Evolutionary conservation across 2,329 filamentous ascomycete species (phyloP).

Genomic region (Monosporascus cannonballus): DNA sequence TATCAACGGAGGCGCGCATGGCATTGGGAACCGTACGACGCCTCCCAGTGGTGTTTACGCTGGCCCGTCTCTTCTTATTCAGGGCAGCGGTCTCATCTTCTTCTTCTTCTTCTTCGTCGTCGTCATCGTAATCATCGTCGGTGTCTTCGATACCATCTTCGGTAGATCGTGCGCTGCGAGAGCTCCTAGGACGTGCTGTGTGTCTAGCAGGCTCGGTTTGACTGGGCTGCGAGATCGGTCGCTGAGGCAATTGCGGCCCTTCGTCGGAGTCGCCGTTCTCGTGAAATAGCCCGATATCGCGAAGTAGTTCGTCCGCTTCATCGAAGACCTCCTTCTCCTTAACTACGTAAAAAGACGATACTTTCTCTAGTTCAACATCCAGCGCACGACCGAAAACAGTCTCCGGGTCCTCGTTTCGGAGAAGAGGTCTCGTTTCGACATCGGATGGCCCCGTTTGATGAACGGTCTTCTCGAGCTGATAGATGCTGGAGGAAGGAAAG

Average conservation of each 20-base stretch:
- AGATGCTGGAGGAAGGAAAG: constrained; percentile 59
- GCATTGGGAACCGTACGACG: constrained; percentile 31
- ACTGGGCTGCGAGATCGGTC: constrained; percentile 12
- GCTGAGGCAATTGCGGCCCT: constrained; percentile 26
- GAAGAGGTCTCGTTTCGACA: constrained; percentile 77
- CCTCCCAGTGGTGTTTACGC: constrained; percentile 29
- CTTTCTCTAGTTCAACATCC: constrained; percentile 88
- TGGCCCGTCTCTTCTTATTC: constrained; percentile 36
- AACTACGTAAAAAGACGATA: constrained; percentile 79
- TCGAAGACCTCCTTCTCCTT: constrained; percentile 85
- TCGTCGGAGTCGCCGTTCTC: constrained; percentile 45
- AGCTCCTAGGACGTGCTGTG: constrained; percentile 24
- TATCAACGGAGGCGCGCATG: constrained; percentile 41
- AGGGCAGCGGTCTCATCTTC: constrained; percentile 49
- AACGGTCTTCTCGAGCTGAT: constrained; percentile 82
- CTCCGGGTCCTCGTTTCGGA: constrained; percentile 70
- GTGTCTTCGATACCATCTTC: constrained; percentile 58
- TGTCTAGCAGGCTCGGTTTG: constrained; percentile 33
- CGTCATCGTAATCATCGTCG: constrained; percentile 35
- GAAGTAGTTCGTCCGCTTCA: constrained; percentile 71
- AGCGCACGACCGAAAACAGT: constrained; percentile 74
- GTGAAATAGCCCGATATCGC: constrained; percentile 66
- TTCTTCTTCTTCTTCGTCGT: no score
- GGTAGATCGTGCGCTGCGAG: constrained; percentile 39
- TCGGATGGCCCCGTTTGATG: constrained; percentile 61